A percentile compares a stretch with the other conserved stretches of the same genome.
These are phyloP conservation scores for Aureoboletus auriporus DNA, from an alignment of 768 basidiomycete species.

Conservation along the genomic window DNA sequence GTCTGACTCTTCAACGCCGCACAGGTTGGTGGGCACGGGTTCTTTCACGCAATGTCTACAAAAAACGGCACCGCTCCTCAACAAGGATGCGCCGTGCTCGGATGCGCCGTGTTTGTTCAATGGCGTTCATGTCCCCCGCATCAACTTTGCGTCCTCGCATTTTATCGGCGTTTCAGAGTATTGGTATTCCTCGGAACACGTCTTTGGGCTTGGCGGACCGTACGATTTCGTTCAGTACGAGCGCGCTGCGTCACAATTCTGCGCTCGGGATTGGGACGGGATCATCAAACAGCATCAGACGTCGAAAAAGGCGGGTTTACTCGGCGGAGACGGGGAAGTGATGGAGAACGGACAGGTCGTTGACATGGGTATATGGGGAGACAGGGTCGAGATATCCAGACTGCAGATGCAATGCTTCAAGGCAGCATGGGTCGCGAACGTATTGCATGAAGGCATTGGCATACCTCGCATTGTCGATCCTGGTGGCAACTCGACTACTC, in stretches of 20 bases:
- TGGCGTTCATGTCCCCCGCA: constrained; percentile 88
- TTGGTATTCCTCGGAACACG: constrained; percentile 98
- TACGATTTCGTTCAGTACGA: constrained; percentile 98
- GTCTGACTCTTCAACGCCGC: constrained; percentile 39
- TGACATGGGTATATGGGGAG: constrained; percentile 64
- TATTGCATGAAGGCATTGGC: constrained; percentile 93
- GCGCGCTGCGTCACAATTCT: constrained; percentile 85
- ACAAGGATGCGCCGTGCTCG: constrained; percentile 79
- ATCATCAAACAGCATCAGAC: constrained; percentile 64
- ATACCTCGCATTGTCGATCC: constrained; percentile 88
- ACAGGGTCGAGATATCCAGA: constrained; percentile 75
- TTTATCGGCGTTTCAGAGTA: constrained; percentile 99
- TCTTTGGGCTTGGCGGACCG: constrained; percentile 89
- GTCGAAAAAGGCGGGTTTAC: constrained; percentile 43
- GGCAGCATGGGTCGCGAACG: constrained; percentile 96
- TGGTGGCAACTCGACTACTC: constrained; percentile 71
- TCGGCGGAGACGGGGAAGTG: constrained; percentile 66
- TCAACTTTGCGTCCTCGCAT: constrained; percentile 88
- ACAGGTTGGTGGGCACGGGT: constrained; percentile 78
- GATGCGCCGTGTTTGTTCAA: constrained; percentile 90
- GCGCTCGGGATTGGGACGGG: constrained; percentile 70
- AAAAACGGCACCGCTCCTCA: constrained; percentile 71
- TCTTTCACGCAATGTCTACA: constrained; percentile 83
- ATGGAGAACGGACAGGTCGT: constrained; percentile 56
- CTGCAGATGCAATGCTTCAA: constrained; percentile 99